These are phyloP conservation scores for Salvia rosmarinus DNA, from an alignment of 257 asterid genomes.

Conservation along the genomic window DNA sequence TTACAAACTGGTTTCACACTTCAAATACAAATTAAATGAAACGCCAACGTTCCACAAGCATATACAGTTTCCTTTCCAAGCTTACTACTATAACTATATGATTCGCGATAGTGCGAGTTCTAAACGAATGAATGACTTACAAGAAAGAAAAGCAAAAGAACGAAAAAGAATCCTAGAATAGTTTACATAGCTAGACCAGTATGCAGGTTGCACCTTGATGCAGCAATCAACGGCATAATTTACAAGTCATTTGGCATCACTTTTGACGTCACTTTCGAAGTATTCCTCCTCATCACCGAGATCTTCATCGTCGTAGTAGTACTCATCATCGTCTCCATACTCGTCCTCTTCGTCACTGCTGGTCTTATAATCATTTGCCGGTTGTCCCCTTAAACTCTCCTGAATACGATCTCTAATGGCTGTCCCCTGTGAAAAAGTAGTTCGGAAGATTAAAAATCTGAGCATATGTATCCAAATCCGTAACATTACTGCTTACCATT, in stretches of 20 bases:
- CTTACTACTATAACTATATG: not conserved
- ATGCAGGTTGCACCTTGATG: not conserved
- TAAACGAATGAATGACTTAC: not conserved
- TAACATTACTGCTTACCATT: constrained; percentile 51
- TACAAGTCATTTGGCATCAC: constrained; percentile 39
- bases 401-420: constrained; percentile 56
- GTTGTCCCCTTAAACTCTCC: constrained; percentile 56
- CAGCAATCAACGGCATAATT: constrained; percentile 2
- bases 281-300: constrained; percentile 29
- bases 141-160: not conserved
- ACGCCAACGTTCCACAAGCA: not conserved
- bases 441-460: not conserved
- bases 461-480: not conserved
- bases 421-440: constrained; percentile 42
- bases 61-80: constrained; percentile 3
- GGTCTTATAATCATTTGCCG: constrained; percentile 25
- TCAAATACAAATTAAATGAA: not conserved
- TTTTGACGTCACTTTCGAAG: constrained; percentile 36
- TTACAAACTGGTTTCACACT: too few species aligned
- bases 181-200: constrained; percentile 15
- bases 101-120: not conserved
- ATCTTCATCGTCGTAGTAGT: constrained; percentile 33
- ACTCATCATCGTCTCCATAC: constrained; percentile 36
- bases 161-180: not conserved
- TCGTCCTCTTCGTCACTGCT: constrained; percentile 37